These are phyloP conservation scores for Arthroderma uncinatum DNA, from an alignment of 2,329 filamentous ascomycete species.

Conservation along the genomic window DNA sequence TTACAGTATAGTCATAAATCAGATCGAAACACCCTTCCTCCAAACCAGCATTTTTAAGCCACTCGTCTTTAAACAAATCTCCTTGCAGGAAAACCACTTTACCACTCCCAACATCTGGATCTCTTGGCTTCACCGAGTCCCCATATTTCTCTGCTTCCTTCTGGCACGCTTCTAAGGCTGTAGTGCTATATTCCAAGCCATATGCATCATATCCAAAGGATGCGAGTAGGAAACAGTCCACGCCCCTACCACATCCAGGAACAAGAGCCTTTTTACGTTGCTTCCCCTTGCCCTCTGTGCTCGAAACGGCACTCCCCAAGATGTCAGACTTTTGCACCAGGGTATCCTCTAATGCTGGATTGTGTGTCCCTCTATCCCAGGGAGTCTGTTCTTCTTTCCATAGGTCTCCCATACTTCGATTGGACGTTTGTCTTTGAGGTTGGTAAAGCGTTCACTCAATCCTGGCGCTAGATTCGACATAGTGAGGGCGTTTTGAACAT, in stretches of 20 bases:
- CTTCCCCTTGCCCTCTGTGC: conserved; percentile 8
- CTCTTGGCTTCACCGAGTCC: conserved; percentile 27
- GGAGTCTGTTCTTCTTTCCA: conserved; percentile 46
- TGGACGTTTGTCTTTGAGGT: conserved; percentile 32
- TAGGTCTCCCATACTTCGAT: conserved; percentile 44
- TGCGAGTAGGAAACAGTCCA: conserved; percentile 66
- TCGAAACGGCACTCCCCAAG: conserved; percentile 20
- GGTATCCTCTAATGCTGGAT: conserved; percentile 47
- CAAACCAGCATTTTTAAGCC: conserved; percentile 28
- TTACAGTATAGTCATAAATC: conserved; percentile 53
- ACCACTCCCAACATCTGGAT: conserved; percentile 28
- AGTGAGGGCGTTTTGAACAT: no score
- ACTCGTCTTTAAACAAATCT: conserved; percentile 37
- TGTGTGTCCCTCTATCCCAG: conserved; percentile 50
- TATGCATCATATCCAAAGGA: conserved; percentile 66
- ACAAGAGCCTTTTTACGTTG: conserved; percentile 53
- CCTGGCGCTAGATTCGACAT: conserved; percentile 4
- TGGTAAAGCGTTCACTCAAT: conserved; percentile 30
- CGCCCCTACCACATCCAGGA: conserved; percentile 70
- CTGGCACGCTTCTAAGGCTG: conserved; percentile 34
- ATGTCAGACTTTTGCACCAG: conserved; percentile 32
- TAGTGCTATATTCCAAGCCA: conserved; percentile 57
- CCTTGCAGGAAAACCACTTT: conserved; percentile 33
- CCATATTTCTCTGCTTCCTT: conserved; percentile 25
- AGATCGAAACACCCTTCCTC: conserved; percentile 34